phyloP scores from a whole-genome alignment of 176 grass and related monocot species.

The Hordeum vulgare region DNA sequence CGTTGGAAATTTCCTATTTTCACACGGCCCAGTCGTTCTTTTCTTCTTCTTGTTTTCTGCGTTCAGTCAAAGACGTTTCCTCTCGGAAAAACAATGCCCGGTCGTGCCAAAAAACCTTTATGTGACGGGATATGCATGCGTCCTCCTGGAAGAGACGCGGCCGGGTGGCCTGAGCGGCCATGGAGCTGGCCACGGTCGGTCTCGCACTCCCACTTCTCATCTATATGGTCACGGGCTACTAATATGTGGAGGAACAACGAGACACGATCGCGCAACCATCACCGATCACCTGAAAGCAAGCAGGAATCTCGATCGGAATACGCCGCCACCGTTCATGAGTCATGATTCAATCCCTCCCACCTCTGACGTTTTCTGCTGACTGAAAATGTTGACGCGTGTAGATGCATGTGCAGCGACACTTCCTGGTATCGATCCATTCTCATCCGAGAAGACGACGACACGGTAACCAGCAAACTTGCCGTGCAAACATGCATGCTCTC shows the following conservation, averaged over 20 bases:
- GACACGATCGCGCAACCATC: not conserved
- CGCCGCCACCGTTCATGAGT: not conserved
- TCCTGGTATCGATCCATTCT: not conserved
- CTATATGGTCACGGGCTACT: too few relatives aligned
- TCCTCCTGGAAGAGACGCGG: too few relatives aligned
- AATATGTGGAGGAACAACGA: not conserved
- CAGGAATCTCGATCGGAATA: not conserved
- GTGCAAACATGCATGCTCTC: not conserved
- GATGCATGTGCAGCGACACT: not conserved
- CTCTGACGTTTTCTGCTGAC: not conserved
- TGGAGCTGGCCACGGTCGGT: not conserved
- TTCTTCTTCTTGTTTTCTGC: too few relatives aligned
- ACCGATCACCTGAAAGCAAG: not conserved
- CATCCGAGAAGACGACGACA: too few relatives aligned
- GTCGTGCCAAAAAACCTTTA: not conserved
- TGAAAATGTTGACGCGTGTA: not conserved
- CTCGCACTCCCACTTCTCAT: too few relatives aligned
- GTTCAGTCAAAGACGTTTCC: not conserved
- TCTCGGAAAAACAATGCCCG: not conserved
- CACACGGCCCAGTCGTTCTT: too few relatives aligned
- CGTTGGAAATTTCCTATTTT: too few relatives aligned
- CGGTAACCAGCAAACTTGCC: not conserved
- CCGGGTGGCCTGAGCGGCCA: not conserved
- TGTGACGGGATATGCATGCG: not conserved
- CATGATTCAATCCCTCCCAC: not conserved